Evolutionary conservation across 331 rosid species (phyloP).

Genomic region (Dryas integrifolia): DNA sequence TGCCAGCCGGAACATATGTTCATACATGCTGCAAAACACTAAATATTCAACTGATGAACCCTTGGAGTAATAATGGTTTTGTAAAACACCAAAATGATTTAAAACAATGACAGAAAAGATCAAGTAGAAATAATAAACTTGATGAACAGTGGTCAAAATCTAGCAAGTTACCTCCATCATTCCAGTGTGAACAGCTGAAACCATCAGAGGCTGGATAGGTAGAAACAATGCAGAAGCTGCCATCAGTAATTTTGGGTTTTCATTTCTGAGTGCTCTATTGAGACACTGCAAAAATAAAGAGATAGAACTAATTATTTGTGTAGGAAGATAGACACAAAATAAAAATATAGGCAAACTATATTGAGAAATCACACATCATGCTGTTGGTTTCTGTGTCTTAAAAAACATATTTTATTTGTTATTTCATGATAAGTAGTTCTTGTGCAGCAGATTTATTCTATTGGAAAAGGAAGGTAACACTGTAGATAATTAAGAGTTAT

Average conservation of each 20-base stretch:
- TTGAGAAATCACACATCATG: background rate
- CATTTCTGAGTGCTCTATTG: conserved; percentile 74
- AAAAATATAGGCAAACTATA: background rate
- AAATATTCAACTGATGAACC: background rate
- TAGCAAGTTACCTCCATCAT: conserved; percentile 79
- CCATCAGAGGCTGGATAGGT: conserved; percentile 86
- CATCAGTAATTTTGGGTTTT: conserved; percentile 75
- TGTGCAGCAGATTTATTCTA: background rate
- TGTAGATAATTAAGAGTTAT: background rate
- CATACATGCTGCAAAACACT: background rate
- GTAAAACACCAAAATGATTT: background rate
- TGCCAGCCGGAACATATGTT: background rate
- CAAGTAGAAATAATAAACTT: background rate
- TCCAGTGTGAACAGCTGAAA: conserved; percentile 90
- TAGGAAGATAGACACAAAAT: background rate
- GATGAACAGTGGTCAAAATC: background rate
- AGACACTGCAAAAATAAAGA: conserved; percentile 57
- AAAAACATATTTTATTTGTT: background rate
- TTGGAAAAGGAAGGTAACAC: background rate
- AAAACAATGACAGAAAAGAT: background rate
- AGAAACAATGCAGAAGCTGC: conserved; percentile 82
- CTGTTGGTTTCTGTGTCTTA: background rate
- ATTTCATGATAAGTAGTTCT: background rate
- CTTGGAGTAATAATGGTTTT: background rate
- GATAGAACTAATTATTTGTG: background rate